Percentiles rank a stretch among this genome's conserved stretches.
phyloP scores from a whole-genome alignment of 257 asterid species.

The Scutellaria barbata region DNA sequence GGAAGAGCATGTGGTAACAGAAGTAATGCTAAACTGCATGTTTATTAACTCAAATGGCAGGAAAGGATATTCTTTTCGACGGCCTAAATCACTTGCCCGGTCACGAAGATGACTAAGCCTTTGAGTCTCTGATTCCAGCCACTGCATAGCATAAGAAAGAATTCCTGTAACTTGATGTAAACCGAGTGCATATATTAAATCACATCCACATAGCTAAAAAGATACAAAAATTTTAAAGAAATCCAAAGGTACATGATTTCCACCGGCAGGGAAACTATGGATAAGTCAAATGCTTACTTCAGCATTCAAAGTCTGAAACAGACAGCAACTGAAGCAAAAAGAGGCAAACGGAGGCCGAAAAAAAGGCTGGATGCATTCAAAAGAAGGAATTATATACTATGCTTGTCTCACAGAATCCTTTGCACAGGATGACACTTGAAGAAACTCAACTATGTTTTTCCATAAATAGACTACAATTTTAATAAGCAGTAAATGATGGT shows the following conservation, averaged over 20 bases:
- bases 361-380: not conserved
- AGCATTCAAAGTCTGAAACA: constrained; percentile 20
- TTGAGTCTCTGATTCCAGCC: constrained; percentile 89
- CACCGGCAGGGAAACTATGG: not conserved
- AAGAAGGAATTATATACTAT: not conserved
- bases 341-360: no score
- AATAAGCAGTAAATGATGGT: not conserved
- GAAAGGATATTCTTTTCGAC: constrained; percentile 96
- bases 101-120: constrained; percentile 98
- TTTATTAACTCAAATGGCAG: constrained; percentile 20
- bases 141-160: constrained; percentile 55
- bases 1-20: not conserved
- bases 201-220: constrained; percentile 24
- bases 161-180: constrained; percentile 11
- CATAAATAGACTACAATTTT: not conserved
- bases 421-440: not conserved
- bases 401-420: not conserved
- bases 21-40: constrained; percentile 7
- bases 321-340: not conserved
- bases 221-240: constrained; percentile 19
- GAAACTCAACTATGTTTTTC: not conserved
- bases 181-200: constrained; percentile 4
- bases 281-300: not conserved
- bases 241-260: not conserved
- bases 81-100: constrained; percentile 98